A percentile compares a stretch with the other conserved stretches of the same genome.
Conservation (phyloP, 768 basidiomycete genomes). For the Boletellus ananiceps region DNA sequence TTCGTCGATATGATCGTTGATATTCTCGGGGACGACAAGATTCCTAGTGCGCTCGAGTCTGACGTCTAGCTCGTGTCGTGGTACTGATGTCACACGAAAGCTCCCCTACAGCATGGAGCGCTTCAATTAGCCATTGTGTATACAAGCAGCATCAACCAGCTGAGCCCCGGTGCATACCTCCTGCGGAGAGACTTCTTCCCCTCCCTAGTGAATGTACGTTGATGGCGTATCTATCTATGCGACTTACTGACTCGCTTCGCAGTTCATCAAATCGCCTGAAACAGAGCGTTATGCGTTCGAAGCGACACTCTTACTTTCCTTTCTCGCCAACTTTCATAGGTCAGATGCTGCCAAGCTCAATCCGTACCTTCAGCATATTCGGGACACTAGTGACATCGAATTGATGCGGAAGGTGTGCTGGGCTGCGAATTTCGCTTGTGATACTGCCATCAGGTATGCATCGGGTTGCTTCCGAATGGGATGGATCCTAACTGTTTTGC, state of each 20-base stretch:
- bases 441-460: conserved; percentile 46
- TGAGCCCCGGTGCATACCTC: conserved; percentile 71
- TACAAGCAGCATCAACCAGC: conserved; percentile 54
- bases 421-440: conserved; percentile 51
- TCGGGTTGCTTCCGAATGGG: not conserved
- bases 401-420: conserved; percentile 56
- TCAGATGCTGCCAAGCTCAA: conserved; percentile 68
- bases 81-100: conserved; percentile 29
- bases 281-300: conserved; percentile 58
- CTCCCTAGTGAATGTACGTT: conserved; percentile 44
- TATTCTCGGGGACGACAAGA: conserved; percentile 40
- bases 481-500: not conserved
- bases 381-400: conserved; percentile 42
- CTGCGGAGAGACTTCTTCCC: conserved; percentile 60
- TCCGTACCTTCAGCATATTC: conserved; percentile 54
- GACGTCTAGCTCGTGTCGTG: not conserved
- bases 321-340: conserved; percentile 69
- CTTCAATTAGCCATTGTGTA: conserved; percentile 57
- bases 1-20: conserved; percentile 46
- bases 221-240: not conserved
- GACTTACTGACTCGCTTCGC: not conserved
- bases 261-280: conserved; percentile 55
- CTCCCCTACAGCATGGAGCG: conserved; percentile 44
- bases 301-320: conserved; percentile 52
- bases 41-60: conserved; percentile 30